Percentiles rank a stretch among this genome's conserved stretches.
Evolutionary conservation across 1,139 yeast genomes (phyloP).

Genomic region (Candida sanyaensis): DNA sequence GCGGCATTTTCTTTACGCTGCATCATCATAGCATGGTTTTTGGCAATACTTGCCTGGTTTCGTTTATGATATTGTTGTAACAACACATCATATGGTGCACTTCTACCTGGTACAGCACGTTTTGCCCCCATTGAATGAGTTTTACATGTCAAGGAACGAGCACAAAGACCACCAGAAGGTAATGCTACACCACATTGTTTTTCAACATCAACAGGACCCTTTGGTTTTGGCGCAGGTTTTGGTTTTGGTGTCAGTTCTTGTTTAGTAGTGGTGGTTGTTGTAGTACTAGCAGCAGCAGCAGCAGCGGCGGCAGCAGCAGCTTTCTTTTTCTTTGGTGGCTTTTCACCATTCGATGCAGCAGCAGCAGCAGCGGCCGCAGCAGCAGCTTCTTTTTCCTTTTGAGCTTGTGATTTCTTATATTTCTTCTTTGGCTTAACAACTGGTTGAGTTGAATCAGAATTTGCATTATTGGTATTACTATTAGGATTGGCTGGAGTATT

Average conservation of each 20-base stretch:
- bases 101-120: constrained; percentile 89
- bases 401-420: constrained; percentile 46
- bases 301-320: constrained; percentile 52
- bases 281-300: constrained; percentile 28
- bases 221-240: constrained; percentile 55
- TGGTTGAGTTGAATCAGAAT: constrained; percentile 17
- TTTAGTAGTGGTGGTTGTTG: constrained; percentile 27
- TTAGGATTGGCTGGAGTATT: constrained; percentile 14
- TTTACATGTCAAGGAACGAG: constrained; percentile 92
- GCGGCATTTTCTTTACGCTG: constrained; percentile 50
- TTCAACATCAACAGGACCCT: constrained; percentile 90
- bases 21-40: constrained; percentile 70
- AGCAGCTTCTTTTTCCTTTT: constrained; percentile 50
- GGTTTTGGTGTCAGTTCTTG: constrained; percentile 27
- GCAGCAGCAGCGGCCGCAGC: constrained; percentile 37
- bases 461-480: constrained; percentile 7
- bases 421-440: constrained; percentile 42
- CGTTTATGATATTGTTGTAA: constrained; percentile 88
- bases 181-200: constrained; percentile 95
- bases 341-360: constrained; percentile 27
- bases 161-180: constrained; percentile 92
- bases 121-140: constrained; percentile 99
- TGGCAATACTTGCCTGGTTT: constrained; percentile 89
- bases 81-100: constrained; percentile 87
- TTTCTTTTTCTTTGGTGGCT: constrained; percentile 47